A percentile compares a stretch with the other conserved stretches of the same genome.
phyloP scores from a whole-genome alignment of 2,329 filamentous ascomycete species.

The Fusarium tuaranense region DNA sequence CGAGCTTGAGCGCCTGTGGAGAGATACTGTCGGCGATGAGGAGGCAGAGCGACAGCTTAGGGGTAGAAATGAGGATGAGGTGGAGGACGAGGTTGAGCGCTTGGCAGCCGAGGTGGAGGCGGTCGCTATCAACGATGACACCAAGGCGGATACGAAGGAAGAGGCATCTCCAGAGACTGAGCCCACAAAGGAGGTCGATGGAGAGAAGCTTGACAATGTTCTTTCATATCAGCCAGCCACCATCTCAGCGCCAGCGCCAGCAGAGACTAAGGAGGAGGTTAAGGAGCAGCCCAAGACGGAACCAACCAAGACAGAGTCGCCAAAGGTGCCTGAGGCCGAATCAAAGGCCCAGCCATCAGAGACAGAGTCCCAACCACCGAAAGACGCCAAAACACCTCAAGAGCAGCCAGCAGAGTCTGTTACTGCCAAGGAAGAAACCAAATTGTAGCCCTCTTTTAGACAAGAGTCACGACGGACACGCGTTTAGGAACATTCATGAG shows the following conservation, averaged over 20 bases:
- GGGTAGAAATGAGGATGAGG: conserved; percentile 50
- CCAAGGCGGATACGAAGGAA: not conserved
- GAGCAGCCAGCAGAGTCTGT: not conserved
- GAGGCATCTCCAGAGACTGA: not conserved
- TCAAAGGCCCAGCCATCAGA: not conserved
- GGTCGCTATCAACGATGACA: conserved; percentile 47
- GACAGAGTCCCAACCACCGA: not conserved
- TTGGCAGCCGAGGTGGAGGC: conserved; percentile 52
- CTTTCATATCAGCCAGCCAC: not conserved
- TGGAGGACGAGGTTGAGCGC: conserved; percentile 59
- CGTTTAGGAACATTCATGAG: not conserved
- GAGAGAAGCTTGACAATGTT: conserved; percentile 1
- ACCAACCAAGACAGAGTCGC: conserved; percentile 3
- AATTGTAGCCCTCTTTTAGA: not conserved
- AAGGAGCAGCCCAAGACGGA: conserved; percentile 1
- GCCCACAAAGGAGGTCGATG: not conserved
- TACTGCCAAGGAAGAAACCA: conserved; percentile 8
- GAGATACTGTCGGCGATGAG: conserved; percentile 71
- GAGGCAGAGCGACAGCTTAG: conserved; percentile 63
- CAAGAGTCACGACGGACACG: not conserved
- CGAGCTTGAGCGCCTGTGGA: conserved; percentile 84
- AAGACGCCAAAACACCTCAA: not conserved
- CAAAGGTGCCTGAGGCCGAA: conserved; percentile 2
- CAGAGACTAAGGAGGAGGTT: not conserved
- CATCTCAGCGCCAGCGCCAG: not conserved